Evolutionary conservation across 768 basidiomycete species (phyloP), one percentile per base, ranked within the genome.

Genomic region (Mycena galopus): DNA sequence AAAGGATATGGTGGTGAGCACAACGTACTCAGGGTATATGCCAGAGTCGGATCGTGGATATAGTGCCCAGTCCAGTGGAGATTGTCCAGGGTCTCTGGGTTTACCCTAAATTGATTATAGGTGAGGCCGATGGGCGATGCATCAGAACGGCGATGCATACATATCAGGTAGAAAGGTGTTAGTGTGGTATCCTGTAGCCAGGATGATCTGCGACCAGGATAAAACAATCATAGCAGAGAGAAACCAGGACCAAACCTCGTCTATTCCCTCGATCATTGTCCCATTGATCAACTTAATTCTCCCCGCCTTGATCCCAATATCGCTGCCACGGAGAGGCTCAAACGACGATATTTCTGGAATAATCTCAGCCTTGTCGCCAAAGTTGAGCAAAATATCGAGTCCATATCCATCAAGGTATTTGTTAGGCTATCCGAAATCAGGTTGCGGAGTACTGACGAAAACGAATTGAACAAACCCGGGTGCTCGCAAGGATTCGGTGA

Each of bases 31-130:
- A 32, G 29, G 8, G 51, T 53, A 64, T 82, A 81, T 3, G 81
- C 78, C 17, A 83, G 66, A 6, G 82, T 81, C 0, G 82, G 82
- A n/a, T n/a, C n/a, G n/a, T n/a, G n/a, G n/a, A n/a, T n/a, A n/a
- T n/a, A n/a, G n/a, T n/a, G n/a, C n/a, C n/a, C n/a, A n/a, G n/a
- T n/a, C n/a, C n/a, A n/a, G n/a, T n/a, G n/a, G n/a, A n/a, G n/a
- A n/a, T n/a, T 76, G 29, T 63, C 51, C 10, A 35, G 0, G 2
- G 62, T 58, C 19, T 6, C n/a, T 7, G 71, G 71, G 33, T 69
- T 57, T 35, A 73, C 69, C 4, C 68, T 66, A 39, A 29, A n/a
- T 23, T n/a, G 50, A 17, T n/a, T n/a, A n/a, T n/a, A 12, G 21
- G 35, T 69, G 2, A 30, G 12, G n/a, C 29, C 23, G 21, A 17